phyloP scores from a whole-genome alignment of 345 rosid genomes.

The Dimocarpus longan region DNA sequence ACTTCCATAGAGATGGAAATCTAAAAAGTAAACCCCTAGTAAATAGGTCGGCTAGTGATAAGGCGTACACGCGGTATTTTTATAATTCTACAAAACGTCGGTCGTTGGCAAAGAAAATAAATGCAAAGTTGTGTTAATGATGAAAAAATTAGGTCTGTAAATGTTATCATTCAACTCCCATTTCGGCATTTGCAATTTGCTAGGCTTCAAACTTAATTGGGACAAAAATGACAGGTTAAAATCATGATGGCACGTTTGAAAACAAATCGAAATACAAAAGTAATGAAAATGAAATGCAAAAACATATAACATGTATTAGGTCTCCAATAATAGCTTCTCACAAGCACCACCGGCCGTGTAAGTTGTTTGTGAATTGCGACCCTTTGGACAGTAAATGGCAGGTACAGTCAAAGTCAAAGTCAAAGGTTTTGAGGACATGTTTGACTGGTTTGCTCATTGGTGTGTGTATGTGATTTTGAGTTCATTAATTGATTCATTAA shows the following conservation, averaged over 20 bases:
- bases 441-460: constrained; percentile 2
- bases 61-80: neutral
- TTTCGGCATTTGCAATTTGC: neutral
- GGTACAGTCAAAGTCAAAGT: constrained; percentile 22
- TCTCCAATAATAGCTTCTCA: neutral
- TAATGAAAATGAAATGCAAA: constrained; percentile 17
- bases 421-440: neutral
- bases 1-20: neutral
- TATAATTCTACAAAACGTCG: too few species aligned
- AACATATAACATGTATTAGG: neutral
- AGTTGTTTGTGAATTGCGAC: neutral
- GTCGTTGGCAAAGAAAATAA: too few species aligned
- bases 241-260: neutral
- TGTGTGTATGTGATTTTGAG: too few species aligned
- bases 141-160: neutral
- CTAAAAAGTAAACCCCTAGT: neutral
- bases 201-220: neutral
- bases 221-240: neutral
- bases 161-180: neutral
- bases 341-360: neutral
- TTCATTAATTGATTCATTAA: neutral
- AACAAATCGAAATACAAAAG: neutral
- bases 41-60: neutral
- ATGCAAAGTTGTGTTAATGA: too few species aligned
- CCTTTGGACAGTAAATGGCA: neutral